Percentiles rank a stretch among this genome's conserved stretches.
Conservation (phyloP, 805 yeast genomes). For the Barnettozyma wickerhamii region DNA sequence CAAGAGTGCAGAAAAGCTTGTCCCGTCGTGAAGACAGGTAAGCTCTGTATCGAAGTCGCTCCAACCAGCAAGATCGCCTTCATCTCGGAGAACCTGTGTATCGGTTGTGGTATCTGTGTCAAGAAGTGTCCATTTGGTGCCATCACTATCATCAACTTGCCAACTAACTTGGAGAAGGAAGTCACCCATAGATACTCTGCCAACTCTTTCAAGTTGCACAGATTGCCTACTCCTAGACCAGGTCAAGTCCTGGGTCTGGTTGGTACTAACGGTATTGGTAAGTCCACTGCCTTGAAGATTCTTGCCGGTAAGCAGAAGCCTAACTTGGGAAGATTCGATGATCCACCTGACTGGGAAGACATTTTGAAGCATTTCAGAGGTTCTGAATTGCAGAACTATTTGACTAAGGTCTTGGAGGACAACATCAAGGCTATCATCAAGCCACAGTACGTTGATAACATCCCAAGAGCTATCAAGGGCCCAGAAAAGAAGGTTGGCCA, state of each 20-base stretch:
- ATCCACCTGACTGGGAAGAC: slow-evolving; percentile 98
- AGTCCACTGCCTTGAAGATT: slow-evolving; percentile 94
- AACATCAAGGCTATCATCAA: slow-evolving; percentile 94
- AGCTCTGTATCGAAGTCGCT: slow-evolving; percentile 92
- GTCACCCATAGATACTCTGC: slow-evolving; percentile 98
- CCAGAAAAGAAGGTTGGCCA: slow-evolving; percentile 84
- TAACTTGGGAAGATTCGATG: slow-evolving; percentile 87
- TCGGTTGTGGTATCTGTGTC: slow-evolving; percentile 99
- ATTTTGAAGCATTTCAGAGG: slow-evolving; percentile 92
- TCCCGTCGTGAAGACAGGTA: slow-evolving; percentile 98
- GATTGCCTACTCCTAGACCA: slow-evolving; percentile 98
- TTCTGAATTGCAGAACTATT: slow-evolving; percentile 92
- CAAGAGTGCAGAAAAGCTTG: slow-evolving; percentile 97
- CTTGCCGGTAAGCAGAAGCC: slow-evolving; percentile 98
- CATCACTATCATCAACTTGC: slow-evolving; percentile 90
- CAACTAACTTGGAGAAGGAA: slow-evolving; percentile 88
- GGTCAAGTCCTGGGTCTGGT: slow-evolving; percentile 98
- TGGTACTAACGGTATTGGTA: slow-evolving; percentile 99
- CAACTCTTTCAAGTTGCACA: slow-evolving; percentile 93
- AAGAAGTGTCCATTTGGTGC: slow-evolving; percentile 99
- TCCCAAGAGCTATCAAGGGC: slow-evolving; percentile 94
- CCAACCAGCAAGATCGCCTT: slow-evolving; percentile 91
- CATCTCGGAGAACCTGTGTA: slow-evolving; percentile 89
- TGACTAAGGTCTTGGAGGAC: slow-evolving; percentile 91
- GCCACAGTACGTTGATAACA: slow-evolving; percentile 98